These are phyloP conservation scores for Termitomyces sp. DNA, from an alignment of 768 basidiomycete species.

Conservation along the genomic window DNA sequence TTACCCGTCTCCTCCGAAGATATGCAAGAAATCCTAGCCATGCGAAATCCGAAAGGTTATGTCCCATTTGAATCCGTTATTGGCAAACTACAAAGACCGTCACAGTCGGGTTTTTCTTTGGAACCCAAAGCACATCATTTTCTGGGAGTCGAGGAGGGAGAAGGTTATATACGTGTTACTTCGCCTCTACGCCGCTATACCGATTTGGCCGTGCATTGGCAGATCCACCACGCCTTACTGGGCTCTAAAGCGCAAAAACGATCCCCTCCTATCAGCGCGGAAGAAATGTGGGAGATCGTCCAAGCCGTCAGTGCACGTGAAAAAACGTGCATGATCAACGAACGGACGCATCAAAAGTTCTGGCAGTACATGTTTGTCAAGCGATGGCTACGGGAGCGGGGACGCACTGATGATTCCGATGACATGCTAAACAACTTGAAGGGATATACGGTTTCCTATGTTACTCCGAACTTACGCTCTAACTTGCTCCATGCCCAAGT, in stretches of 20 bases:
- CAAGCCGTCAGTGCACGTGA: constrained; percentile 35
- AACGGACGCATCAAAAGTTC: constrained; percentile 28
- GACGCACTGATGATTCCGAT: not conserved
- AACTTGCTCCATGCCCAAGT: not conserved
- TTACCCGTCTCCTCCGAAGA: constrained; percentile 26
- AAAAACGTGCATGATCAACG: constrained; percentile 23
- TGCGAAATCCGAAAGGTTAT: constrained; percentile 42
- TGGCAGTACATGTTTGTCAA: constrained; percentile 36
- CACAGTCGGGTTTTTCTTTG: constrained; percentile 41
- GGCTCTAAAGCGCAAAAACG: constrained; percentile 23
- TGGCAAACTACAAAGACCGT: constrained; percentile 26
- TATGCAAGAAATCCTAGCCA: constrained; percentile 42
- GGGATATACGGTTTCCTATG: constrained; percentile 13
- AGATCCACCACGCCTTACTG: constrained; percentile 78
- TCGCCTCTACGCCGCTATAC: constrained; percentile 83
- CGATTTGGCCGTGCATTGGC: constrained; percentile 89
- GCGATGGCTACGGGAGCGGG: constrained; percentile 29
- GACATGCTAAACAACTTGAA: not conserved
- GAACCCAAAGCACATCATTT: constrained; percentile 61
- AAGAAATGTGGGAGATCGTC: constrained; percentile 43
- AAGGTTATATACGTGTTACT: constrained; percentile 83
- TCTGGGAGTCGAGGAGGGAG: constrained; percentile 65
- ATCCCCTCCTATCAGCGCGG: constrained; percentile 39
- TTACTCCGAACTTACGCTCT: not conserved
- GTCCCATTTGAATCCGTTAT: constrained; percentile 37